Percentiles rank a stretch among this genome's conserved stretches.
Evolutionary conservation across 1,284 basidiomycete genomes (phyloP).

Genomic region (Malassezia dermatis): DNA sequence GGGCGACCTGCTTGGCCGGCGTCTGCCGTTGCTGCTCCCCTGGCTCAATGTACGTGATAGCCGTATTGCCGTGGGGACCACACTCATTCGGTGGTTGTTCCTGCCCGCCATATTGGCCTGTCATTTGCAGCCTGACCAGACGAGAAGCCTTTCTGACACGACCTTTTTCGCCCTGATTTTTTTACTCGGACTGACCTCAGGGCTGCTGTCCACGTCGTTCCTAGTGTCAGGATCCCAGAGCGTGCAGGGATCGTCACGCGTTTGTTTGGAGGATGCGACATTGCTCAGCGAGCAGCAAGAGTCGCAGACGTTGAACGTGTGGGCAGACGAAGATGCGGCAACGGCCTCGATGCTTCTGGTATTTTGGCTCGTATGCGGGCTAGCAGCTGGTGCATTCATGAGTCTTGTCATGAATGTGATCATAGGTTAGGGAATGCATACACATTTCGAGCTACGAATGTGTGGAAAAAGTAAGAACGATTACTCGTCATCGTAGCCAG

Average conservation of each 20-base stretch:
- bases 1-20: conserved; percentile 23
- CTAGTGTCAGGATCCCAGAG: conserved; percentile 19
- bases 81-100: conserved; percentile 12
- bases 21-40: conserved; percentile 17
- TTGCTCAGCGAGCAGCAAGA: neutral
- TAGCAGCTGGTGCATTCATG: conserved; percentile 17
- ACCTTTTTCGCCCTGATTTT: conserved; percentile 19
- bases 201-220: conserved; percentile 19
- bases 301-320: neutral
- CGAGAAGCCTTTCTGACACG: conserved; percentile 8
- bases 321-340: conserved; percentile 7
- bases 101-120: conserved; percentile 19
- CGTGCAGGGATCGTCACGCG: neutral
- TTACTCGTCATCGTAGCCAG: conserved; percentile 37
- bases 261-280: neutral
- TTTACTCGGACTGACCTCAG: conserved; percentile 22
- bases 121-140: conserved; percentile 8
- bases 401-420: conserved; percentile 12
- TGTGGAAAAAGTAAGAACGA: neutral
- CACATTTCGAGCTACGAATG: neutral
- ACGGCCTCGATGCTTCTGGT: conserved; percentile 18
- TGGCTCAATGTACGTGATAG: conserved; percentile 3
- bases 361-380: conserved; percentile 24
- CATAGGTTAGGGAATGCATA: neutral
- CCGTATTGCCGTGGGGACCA: neutral